Evolutionary conservation across 176 grass and related monocot genomes (phyloP), one percentile per base, ranked within the genome.

Genomic region (Raddia guianensis): DNA sequence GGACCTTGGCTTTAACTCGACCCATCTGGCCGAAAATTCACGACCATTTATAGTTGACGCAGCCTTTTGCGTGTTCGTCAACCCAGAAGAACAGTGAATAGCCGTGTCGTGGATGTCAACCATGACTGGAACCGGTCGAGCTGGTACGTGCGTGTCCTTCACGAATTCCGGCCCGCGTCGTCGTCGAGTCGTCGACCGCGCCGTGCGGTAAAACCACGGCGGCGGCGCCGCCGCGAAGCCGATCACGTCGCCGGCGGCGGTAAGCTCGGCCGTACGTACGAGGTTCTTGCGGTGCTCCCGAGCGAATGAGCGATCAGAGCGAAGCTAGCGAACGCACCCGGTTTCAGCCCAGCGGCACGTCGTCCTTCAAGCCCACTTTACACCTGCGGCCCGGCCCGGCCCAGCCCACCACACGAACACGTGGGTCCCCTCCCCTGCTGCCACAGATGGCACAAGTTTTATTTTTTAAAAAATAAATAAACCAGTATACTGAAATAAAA

Each of bases 351-450:
- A 68, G 6, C 10, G 12, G 47, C 12, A 69, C 13, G 42, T 11
- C 32, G 0, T 13, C 73, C 7, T 0, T 13, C 12, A 6, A 46
- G 42, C 55, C 55, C 55, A 47, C 73, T 27, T 47, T 10, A 8
- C 14, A 35, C 49, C 33, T 8, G 12, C 34, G 27, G 18, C 10
- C 65, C 74, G 54, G 9, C 43, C 43, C 12, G 3, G 2, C 53
- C 49, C 9, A 5, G 21, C 44, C 35, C n/a, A 0, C 9, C 1
- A 32, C 9, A 4, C 7, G 47, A 16, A 52, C 1, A 80, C 76
- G 81, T 84, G 87, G 81, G 55, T 27, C 27, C 27, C 27, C 27
- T 27, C 27, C 27, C 27, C 27, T 27, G 27, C 27, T 27, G 27
- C 27, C 27, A 27, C 27, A 27, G 27, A 27, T 27, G 27, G 27